These are phyloP conservation scores for Candida alai DNA, from an alignment of 805 yeast genomes.

Conservation along the genomic window DNA sequence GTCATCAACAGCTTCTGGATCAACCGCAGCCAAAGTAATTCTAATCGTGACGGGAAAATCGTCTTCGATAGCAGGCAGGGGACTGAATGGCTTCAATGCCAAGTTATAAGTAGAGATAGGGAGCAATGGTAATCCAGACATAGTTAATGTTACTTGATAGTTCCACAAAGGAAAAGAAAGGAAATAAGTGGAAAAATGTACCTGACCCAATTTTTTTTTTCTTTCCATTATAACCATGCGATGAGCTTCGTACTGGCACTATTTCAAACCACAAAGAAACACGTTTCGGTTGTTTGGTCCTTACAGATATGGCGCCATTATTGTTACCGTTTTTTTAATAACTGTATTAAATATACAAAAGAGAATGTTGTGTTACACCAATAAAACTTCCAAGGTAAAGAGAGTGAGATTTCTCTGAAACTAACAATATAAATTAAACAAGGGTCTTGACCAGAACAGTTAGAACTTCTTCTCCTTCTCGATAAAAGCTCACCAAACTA, in stretches of 20 bases:
- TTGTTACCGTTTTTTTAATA: conserved; percentile 8
- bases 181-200: too few species aligned
- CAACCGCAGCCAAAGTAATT: conserved; percentile 92
- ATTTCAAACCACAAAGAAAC: too few species aligned
- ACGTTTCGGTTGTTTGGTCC: too few species aligned
- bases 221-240: too few species aligned
- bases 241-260: too few species aligned
- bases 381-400: conserved; percentile 5
- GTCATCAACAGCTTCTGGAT: conserved; percentile 82
- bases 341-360: conserved; percentile 32
- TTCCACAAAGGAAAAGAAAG: background rate
- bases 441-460: too few species aligned
- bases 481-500: too few species aligned
- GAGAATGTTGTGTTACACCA: conserved; percentile 13
- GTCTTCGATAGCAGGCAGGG: conserved; percentile 80
- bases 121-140: conserved; percentile 68
- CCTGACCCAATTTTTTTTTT: too few species aligned
- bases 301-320: too few species aligned
- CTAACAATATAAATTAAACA: conserved; percentile 4
- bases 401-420: too few species aligned
- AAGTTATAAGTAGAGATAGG: conserved; percentile 87
- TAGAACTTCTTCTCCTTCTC: too few species aligned
- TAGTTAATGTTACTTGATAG: conserved; percentile 17
- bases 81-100: conserved; percentile 81
- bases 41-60: conserved; percentile 88